phyloP scores from a whole-genome alignment of 2,329 filamentous ascomycete species.

The Zymoseptoria pseudotritici region DNA sequence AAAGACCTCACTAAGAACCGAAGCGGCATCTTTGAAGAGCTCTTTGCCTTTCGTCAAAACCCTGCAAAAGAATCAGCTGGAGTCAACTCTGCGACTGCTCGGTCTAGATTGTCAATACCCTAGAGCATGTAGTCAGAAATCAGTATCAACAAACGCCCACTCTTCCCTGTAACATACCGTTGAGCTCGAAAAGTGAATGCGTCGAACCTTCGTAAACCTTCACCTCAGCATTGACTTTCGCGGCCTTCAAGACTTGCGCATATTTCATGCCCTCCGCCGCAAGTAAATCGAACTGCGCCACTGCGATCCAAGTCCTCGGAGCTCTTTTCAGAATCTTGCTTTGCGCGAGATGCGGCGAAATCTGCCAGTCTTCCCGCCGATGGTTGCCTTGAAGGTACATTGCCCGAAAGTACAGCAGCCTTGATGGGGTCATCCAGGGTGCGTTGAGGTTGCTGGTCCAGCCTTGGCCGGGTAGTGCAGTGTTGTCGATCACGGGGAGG shows the following conservation, averaged over 20 bases:
- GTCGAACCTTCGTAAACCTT: slow-evolving; percentile 16
- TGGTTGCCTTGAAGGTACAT: slow-evolving; percentile 13
- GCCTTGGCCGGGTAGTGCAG: slow-evolving; percentile 11
- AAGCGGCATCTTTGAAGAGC: slow-evolving; percentile 15
- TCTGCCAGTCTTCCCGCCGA: slow-evolving; percentile 16
- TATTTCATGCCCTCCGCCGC: slow-evolving; percentile 14
- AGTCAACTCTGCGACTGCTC: neutral
- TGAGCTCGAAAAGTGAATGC: slow-evolving; percentile 13
- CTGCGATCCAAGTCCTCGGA: slow-evolving; percentile 16
- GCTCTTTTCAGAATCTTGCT: slow-evolving; percentile 13
- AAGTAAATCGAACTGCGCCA: slow-evolving; percentile 15
- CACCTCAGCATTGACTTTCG: slow-evolving; percentile 9
- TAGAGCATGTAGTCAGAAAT: neutral
- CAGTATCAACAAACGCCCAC: neutral
- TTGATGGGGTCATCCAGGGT: slow-evolving; percentile 13
- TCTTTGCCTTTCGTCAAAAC: slow-evolving; percentile 12
- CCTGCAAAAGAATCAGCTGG: neutral
- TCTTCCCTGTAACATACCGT: neutral
- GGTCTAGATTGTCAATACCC: neutral
- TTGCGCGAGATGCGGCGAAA: slow-evolving; percentile 13
- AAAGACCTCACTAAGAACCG: slow-evolving; percentile 11
- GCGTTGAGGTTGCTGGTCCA: slow-evolving; percentile 15
- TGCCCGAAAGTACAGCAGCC: slow-evolving; percentile 14
- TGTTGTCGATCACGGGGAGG: slow-evolving; percentile 16
- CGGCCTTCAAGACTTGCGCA: slow-evolving; percentile 10